phyloP scores from a whole-genome alignment of 2,329 filamentous ascomycete species.

The Daldinia sp. region DNA sequence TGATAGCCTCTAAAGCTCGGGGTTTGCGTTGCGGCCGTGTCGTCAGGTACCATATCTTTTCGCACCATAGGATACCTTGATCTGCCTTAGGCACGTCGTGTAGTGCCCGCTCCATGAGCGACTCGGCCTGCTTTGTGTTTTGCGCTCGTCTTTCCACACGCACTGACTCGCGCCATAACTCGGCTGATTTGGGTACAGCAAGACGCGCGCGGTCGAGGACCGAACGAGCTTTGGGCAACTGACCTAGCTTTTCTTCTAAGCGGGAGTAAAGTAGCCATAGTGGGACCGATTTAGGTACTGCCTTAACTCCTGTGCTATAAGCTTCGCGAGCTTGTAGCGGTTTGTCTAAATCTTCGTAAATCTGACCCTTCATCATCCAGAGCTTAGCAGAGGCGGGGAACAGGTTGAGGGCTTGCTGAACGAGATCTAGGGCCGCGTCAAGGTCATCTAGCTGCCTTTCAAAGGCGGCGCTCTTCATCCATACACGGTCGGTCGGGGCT shows the following conservation, averaged over 20 bases:
- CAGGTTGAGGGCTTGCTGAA: constrained; percentile 83
- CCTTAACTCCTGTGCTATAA: constrained; percentile 86
- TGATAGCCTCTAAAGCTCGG: constrained; percentile 90
- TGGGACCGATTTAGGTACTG: constrained; percentile 82
- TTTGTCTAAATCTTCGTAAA: constrained; percentile 86
- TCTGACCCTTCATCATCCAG: constrained; percentile 99
- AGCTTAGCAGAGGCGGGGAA: constrained; percentile 89
- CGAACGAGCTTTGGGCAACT: constrained; percentile 89
- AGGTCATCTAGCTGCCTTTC: constrained; percentile 84
- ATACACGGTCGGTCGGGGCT: constrained; percentile 93
- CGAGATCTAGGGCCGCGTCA: constrained; percentile 85
- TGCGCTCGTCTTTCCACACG: constrained; percentile 88
- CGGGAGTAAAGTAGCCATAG: constrained; percentile 90
- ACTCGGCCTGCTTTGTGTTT: constrained; percentile 84
- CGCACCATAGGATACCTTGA: constrained; percentile 84
- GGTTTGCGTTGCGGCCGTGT: constrained; percentile 91
- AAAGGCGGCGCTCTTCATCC: constrained; percentile 95
- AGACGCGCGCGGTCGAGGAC: constrained; percentile 91
- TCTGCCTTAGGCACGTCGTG: constrained; percentile 83
- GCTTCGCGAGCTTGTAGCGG: constrained; percentile 87
- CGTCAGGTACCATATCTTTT: constrained; percentile 96
- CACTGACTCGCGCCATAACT: constrained; percentile 93
- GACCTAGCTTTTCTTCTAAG: constrained; percentile 84
- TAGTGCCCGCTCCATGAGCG: constrained; percentile 90
- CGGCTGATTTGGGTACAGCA: constrained; percentile 82